These are phyloP conservation scores for Penicillium nordicum DNA, from an alignment of 2,329 filamentous ascomycete genomes.

Conservation along the genomic window DNA sequence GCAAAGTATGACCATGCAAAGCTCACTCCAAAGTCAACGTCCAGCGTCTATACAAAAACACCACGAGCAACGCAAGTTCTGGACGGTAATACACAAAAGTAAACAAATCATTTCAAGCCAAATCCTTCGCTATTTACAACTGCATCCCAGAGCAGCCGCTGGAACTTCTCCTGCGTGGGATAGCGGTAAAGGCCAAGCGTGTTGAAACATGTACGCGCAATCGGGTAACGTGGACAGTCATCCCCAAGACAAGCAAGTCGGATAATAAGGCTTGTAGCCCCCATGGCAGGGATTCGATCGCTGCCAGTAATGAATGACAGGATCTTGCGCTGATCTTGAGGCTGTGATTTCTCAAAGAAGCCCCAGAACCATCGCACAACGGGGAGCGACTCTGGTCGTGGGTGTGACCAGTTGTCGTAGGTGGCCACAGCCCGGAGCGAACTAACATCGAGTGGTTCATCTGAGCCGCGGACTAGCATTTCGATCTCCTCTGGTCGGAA, in stretches of 20 bases:
- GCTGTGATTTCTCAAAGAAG: constrained; percentile 63
- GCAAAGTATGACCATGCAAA: background rate
- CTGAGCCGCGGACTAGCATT: constrained; percentile 77
- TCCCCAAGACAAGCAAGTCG: constrained; percentile 72
- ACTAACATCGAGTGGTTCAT: constrained; percentile 75
- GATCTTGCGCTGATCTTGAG: constrained; percentile 70
- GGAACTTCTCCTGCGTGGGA: constrained; percentile 61
- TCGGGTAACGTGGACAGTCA: constrained; percentile 71
- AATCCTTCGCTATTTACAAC: constrained; percentile 91
- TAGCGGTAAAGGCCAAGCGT: constrained; percentile 75
- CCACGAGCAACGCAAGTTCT: background rate
- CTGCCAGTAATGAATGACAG: constrained; percentile 86
- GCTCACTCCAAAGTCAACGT: constrained; percentile 5
- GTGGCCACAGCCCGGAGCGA: constrained; percentile 72
- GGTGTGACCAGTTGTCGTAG: constrained; percentile 73
- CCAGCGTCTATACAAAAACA: constrained; percentile 12
- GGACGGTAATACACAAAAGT: background rate
- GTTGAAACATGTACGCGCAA: constrained; percentile 90
- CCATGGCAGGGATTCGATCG: constrained; percentile 85
- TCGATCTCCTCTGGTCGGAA: constrained; percentile 92
- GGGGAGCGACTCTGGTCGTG: constrained; percentile 56
- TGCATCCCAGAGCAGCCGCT: constrained; percentile 74
- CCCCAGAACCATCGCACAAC: constrained; percentile 87
- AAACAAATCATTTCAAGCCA: constrained; percentile 62
- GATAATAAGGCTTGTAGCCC: constrained; percentile 74